phyloP scores from a whole-genome alignment of 768 basidiomycete species.

The Suillus luteus region DNA sequence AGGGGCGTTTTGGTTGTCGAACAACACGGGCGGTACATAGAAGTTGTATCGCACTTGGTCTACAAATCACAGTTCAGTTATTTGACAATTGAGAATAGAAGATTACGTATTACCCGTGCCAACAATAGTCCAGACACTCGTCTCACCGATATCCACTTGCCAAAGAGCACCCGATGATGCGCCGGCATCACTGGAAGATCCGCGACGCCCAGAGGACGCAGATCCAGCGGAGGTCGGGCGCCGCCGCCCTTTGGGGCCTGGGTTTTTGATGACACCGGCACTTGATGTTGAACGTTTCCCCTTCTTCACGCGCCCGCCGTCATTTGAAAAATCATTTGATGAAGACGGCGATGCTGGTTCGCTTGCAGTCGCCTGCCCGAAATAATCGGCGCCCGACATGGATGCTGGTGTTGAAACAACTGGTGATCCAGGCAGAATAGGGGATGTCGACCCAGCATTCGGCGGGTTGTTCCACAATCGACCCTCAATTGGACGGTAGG shows the following conservation, averaged over 20 bases:
- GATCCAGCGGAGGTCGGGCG: constrained; percentile 80
- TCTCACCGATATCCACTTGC: constrained; percentile 92
- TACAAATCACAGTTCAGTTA: constrained; percentile 28
- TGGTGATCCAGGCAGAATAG: constrained; percentile 69
- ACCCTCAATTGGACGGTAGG: constrained; percentile 81
- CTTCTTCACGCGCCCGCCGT: constrained; percentile 84
- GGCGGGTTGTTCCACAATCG: constrained; percentile 69
- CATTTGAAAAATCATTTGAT: constrained; percentile 72
- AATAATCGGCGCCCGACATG: constrained; percentile 64
- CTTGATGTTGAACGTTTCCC: constrained; percentile 76
- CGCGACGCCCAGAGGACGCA: constrained; percentile 65
- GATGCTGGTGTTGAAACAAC: constrained; percentile 63
- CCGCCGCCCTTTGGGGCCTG: constrained; percentile 53
- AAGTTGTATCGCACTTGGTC: constrained; percentile 94
- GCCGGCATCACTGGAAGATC: constrained; percentile 64
- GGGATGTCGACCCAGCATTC: constrained; percentile 50
- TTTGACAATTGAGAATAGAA: constrained; percentile 10
- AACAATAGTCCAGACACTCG: constrained; percentile 93
- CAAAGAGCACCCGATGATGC: constrained; percentile 80
- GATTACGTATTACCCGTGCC: constrained; percentile 67
- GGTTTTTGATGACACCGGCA: constrained; percentile 47
- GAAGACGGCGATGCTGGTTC: constrained; percentile 66
- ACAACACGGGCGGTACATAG: constrained; percentile 83
- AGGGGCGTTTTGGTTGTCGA: constrained; percentile 76
- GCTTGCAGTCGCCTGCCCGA: constrained; percentile 57